Evolutionary conservation across 305 asterid genomes (phyloP).

Genomic region (Withania somnifera): DNA sequence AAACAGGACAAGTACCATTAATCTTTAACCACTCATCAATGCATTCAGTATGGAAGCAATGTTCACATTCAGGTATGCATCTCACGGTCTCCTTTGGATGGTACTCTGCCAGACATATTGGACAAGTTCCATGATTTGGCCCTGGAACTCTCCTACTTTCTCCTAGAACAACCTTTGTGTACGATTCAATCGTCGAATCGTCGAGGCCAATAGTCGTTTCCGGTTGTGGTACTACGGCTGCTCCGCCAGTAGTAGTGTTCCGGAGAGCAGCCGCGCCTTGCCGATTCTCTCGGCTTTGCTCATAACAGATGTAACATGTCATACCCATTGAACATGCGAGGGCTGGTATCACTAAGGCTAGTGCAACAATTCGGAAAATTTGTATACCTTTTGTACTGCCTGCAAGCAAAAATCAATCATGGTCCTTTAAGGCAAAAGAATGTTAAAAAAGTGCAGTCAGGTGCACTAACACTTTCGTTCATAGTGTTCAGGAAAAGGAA

Average conservation of each 20-base stretch:
- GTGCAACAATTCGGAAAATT: constrained; percentile 35
- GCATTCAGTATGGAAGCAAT: constrained; percentile 71
- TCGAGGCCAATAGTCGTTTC: constrained; percentile 37
- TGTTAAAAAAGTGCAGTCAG: too few species aligned
- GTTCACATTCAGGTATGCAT: constrained; percentile 58
- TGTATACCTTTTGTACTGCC: constrained; percentile 20
- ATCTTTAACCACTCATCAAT: constrained; percentile 62
- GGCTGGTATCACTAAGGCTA: constrained; percentile 52
- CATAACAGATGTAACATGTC: constrained; percentile 26
- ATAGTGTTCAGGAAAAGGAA: too few species aligned
- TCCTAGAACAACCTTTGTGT: constrained; percentile 45
- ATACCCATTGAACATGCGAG: constrained; percentile 24
- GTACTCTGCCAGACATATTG: constrained; percentile 62
- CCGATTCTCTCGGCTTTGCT: constrained; percentile 8
- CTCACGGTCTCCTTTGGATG: constrained; percentile 42
- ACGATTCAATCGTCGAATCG: constrained; percentile 55
- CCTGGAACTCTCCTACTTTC: constrained; percentile 65
- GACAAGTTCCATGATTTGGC: constrained; percentile 53
- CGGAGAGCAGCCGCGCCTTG: constrained; percentile 3
- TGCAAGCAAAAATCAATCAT: constrained; percentile 9
- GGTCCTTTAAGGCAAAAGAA: neutral
- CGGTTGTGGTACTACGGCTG: constrained; percentile 12
- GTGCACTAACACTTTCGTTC: too few species aligned
- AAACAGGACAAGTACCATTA: constrained; percentile 59
- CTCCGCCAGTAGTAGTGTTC: neutral